phyloP scores from a whole-genome alignment of 441 rosid genomes.

The Raphanus hybrid region DNA sequence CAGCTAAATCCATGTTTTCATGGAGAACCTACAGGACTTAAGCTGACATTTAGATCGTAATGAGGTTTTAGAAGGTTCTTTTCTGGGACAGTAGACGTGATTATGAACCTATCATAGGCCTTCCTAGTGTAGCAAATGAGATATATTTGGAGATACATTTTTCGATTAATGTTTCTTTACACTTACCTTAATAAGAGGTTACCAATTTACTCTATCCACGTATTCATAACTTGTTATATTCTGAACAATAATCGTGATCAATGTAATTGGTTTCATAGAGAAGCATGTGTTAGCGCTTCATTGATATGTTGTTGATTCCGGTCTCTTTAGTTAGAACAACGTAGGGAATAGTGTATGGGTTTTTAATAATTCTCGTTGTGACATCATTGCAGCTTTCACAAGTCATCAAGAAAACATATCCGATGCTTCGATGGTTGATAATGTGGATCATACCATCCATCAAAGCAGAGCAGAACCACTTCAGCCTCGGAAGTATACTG shows the following conservation, averaged over 20 bases:
- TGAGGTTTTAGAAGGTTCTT: not conserved
- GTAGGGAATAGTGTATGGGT: slow-evolving; percentile 1
- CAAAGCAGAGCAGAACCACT: slow-evolving; percentile 20
- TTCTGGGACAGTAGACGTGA: not conserved
- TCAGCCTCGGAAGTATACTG: slow-evolving; percentile 13
- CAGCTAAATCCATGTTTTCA: too few species aligned
- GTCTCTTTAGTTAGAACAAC: not conserved
- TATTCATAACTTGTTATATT: not conserved
- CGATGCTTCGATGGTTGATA: slow-evolving; percentile 10
- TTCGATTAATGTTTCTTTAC: not conserved
- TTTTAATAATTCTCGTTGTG: slow-evolving; percentile 25
- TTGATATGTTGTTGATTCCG: slow-evolving; percentile 2
- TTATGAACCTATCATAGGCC: not conserved
- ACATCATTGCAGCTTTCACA: slow-evolving; percentile 35
- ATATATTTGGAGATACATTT: not conserved
- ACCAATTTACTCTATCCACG: not conserved
- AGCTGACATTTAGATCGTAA: too few species aligned
- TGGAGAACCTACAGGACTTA: too few species aligned
- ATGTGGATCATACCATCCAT: slow-evolving; percentile 4
- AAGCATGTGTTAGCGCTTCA: slow-evolving; percentile 11
- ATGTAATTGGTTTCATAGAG: not conserved
- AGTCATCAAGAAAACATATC: slow-evolving; percentile 30
- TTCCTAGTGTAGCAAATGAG: not conserved
- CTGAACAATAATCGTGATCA: slow-evolving; percentile 7
- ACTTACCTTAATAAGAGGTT: not conserved